Conservation (phyloP, 352 stramenopile genomes). For the Phytophthora hibernalis region DNA sequence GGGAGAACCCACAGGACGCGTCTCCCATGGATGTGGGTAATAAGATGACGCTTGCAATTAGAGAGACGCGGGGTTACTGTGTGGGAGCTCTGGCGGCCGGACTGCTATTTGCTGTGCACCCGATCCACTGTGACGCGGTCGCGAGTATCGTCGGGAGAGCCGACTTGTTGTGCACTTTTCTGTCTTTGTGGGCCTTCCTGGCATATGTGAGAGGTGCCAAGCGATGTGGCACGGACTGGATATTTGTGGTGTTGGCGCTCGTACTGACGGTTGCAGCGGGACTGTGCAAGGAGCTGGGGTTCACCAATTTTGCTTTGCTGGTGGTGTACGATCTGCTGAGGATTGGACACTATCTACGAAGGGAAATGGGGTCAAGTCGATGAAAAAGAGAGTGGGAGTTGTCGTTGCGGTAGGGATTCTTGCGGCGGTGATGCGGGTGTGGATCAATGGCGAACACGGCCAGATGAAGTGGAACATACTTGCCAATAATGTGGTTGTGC, state of each 20-base stretch:
- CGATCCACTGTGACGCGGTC: slow-evolving; percentile 91
- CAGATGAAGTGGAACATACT: slow-evolving; percentile 87
- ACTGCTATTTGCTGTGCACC: slow-evolving; percentile 92
- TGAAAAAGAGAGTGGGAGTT: slow-evolving; percentile 19
- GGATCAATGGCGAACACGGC: slow-evolving; percentile 69
- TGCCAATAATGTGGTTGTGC: slow-evolving; percentile 87
- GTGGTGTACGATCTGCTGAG: slow-evolving; percentile 65
- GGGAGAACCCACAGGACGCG: slow-evolving; percentile 31
- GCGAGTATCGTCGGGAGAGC: slow-evolving; percentile 91
- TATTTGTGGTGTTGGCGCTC: slow-evolving; percentile 17
- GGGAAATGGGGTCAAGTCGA: not conserved
- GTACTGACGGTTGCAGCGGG: slow-evolving; percentile 51
- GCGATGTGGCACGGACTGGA: slow-evolving; percentile 27
- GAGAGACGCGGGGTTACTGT: not conserved
- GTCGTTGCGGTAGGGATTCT: slow-evolving; percentile 31
- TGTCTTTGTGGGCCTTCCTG: slow-evolving; percentile 74
- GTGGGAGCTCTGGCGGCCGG: slow-evolving; percentile 43
- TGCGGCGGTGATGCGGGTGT: slow-evolving; percentile 47
- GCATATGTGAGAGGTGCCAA: slow-evolving; percentile 49
- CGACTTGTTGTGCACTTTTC: slow-evolving; percentile 85
- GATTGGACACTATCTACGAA: not conserved
- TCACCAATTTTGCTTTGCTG: slow-evolving; percentile 85
- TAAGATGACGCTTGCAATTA: not conserved
- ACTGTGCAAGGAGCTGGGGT: slow-evolving; percentile 90
- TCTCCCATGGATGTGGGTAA: not conserved